These are phyloP conservation scores for Colletotrichum paranaense DNA, from an alignment of 2,329 filamentous ascomycete species.

Conservation along the genomic window DNA sequence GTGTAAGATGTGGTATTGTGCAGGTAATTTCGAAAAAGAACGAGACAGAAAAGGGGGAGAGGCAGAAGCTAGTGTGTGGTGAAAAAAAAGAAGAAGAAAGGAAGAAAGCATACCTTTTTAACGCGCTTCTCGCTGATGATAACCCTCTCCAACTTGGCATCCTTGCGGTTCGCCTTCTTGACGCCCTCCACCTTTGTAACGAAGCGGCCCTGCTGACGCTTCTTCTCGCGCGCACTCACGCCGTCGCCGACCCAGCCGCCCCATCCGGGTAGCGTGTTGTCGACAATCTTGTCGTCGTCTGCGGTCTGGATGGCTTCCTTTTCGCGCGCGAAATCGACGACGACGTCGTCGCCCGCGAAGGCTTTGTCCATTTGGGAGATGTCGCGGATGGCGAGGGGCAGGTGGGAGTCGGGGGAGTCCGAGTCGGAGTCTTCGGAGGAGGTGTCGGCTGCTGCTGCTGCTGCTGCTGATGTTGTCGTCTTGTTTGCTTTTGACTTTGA, in stretches of 20 bases:
- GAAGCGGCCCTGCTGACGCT: constrained; percentile 71
- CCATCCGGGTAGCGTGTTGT: constrained; percentile 93
- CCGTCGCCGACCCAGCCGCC: constrained; percentile 91
- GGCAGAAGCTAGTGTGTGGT: too few relatives aligned
- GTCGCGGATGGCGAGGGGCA: constrained; percentile 69
- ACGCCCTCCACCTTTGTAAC: constrained; percentile 78
- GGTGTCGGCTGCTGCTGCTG: constrained; percentile 46
- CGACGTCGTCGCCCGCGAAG: constrained; percentile 89
- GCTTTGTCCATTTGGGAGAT: constrained; percentile 81
- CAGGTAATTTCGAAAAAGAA: too few relatives aligned
- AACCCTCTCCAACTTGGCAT: constrained; percentile 83
- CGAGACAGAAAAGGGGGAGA: too few relatives aligned
- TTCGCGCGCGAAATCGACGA: constrained; percentile 82
- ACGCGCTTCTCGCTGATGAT: constrained; percentile 93
- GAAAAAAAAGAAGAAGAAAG: neutral
- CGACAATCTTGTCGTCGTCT: constrained; percentile 85
- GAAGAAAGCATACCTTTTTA: constrained; percentile 75
- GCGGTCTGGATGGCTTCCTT: constrained; percentile 78
- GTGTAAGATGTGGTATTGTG: too few relatives aligned
- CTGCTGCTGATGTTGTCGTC: constrained; percentile 21
- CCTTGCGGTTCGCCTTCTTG: constrained; percentile 81
- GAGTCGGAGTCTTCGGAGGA: constrained; percentile 49
- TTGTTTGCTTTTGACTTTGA: constrained; percentile 37
- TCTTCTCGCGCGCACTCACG: constrained; percentile 76
- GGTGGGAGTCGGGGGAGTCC: constrained; percentile 55